phyloP scores from a whole-genome alignment of 768 basidiomycete species.

The Xerocomellus chrysenteron region DNA sequence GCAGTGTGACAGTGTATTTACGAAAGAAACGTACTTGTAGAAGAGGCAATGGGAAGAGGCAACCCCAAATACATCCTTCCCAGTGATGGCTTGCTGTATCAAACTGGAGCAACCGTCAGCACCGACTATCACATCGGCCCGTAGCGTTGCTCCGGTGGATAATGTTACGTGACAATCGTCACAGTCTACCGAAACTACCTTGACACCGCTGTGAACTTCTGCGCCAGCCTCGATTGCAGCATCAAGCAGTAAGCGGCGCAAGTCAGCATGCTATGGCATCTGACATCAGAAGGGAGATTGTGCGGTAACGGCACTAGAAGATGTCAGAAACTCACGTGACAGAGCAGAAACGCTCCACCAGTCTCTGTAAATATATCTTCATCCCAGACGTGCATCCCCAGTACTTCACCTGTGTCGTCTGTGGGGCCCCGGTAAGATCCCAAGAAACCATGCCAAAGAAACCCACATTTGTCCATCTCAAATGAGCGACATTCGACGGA shows the following conservation, averaged over 20 bases:
- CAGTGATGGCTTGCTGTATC: constrained; percentile 35
- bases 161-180: constrained; percentile 36
- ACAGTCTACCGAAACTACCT: constrained; percentile 37
- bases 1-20: not conserved
- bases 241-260: constrained; percentile 47
- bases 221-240: constrained; percentile 50
- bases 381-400: constrained; percentile 48
- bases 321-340: constrained; percentile 39
- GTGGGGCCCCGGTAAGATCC: constrained; percentile 8
- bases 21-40: constrained; percentile 40
- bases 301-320: not conserved
- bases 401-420: constrained; percentile 45
- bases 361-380: constrained; percentile 47
- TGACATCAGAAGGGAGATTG: not conserved
- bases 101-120: constrained; percentile 57
- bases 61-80: constrained; percentile 28
- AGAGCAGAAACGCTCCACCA: constrained; percentile 49
- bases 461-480: constrained; percentile 30
- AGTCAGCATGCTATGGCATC: constrained; percentile 46
- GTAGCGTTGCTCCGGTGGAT: constrained; percentile 42
- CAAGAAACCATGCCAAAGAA: not conserved
- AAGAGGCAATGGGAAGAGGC: constrained; percentile 34
- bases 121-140: constrained; percentile 55
- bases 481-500: constrained; percentile 22
- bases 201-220: constrained; percentile 41